Evolutionary conservation across 352 stramenopile species (phyloP).

Genomic region (Pythium scleroteichum): DNA sequence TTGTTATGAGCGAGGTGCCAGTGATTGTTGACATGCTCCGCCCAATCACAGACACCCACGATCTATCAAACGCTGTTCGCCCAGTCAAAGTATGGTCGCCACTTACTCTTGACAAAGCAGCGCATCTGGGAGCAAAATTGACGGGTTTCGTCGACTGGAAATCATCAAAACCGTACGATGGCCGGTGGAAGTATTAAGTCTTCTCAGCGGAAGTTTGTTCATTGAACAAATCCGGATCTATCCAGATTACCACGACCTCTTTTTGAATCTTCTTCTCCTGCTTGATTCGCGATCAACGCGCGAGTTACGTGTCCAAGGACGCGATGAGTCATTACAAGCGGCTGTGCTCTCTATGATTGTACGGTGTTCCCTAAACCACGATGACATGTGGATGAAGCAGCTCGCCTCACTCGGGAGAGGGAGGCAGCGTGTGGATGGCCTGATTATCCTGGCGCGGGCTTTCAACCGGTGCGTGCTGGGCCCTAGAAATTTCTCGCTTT

Average conservation of each 20-base stretch:
- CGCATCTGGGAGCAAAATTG: neutral
- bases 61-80: neutral
- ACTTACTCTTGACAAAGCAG: conserved; percentile 4
- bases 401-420: too few relatives aligned
- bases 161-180: conserved; percentile 22
- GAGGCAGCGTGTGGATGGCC: too few relatives aligned
- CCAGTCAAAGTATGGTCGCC: conserved; percentile 15
- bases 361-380: too few relatives aligned
- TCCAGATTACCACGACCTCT: conserved; percentile 7
- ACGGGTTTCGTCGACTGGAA: conserved; percentile 1
- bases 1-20: conserved; percentile 14
- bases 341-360: too few relatives aligned
- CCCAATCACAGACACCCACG: neutral
- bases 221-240: conserved; percentile 11
- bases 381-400: too few relatives aligned
- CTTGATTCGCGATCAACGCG: conserved; percentile 9
- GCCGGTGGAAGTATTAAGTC: conserved; percentile 27
- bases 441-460: too few relatives aligned
- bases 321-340: conserved; percentile 5
- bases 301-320: conserved; percentile 3
- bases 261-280: conserved; percentile 7
- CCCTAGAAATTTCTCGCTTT: too few relatives aligned
- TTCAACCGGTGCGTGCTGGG: too few relatives aligned
- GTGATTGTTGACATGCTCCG: conserved; percentile 13
- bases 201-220: conserved; percentile 25